A percentile compares a stretch with the other conserved stretches of the same genome.
phyloP scores from a whole-genome alignment of 371 early-diverging fungal genomes.

The Mucor saturninus region DNA sequence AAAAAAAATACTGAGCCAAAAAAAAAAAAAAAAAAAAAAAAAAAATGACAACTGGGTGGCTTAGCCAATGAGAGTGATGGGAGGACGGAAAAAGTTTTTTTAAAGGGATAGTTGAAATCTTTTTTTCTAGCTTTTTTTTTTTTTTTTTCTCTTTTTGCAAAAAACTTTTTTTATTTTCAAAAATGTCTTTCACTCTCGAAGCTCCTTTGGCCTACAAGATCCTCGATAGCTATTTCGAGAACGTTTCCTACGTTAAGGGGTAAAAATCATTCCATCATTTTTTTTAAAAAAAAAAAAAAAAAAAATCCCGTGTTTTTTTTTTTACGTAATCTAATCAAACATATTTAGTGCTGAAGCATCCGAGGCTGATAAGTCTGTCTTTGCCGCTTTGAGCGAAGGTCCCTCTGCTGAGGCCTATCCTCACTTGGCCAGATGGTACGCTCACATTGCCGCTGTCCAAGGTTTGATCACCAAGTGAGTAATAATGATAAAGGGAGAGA shows the following conservation, averaged over 20 bases:
- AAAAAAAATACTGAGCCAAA: not conserved
- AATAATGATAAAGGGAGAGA: not conserved
- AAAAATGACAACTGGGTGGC: not conserved
- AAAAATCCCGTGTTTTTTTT: not conserved
- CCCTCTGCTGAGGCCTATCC: conserved; percentile 81
- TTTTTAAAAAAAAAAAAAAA: not conserved
- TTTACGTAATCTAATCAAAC: not conserved
- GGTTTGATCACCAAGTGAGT: conserved; percentile 60
- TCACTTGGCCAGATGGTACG: conserved; percentile 95
- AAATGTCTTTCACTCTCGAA: conserved; percentile 72
- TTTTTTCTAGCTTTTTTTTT: conserved; percentile 2
- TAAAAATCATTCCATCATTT: conserved; percentile 35
- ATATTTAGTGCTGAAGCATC: conserved; percentile 70
- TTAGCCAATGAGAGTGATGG: not conserved
- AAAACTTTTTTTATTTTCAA: conserved; percentile 24
- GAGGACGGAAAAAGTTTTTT: conserved; percentile 12
- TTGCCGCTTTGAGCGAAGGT: conserved; percentile 79
- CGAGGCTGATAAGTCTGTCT: conserved; percentile 87
- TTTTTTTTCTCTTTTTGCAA: conserved; percentile 22
- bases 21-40: not conserved
- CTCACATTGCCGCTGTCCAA: conserved; percentile 83
- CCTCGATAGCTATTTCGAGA: conserved; percentile 81
- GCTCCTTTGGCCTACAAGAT: conserved; percentile 62
- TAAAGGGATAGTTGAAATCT: not conserved
- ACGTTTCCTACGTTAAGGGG: conserved; percentile 81